phyloP scores from a whole-genome alignment of 2,329 filamentous ascomycete species.

The Talaromyces sp. region DNA sequence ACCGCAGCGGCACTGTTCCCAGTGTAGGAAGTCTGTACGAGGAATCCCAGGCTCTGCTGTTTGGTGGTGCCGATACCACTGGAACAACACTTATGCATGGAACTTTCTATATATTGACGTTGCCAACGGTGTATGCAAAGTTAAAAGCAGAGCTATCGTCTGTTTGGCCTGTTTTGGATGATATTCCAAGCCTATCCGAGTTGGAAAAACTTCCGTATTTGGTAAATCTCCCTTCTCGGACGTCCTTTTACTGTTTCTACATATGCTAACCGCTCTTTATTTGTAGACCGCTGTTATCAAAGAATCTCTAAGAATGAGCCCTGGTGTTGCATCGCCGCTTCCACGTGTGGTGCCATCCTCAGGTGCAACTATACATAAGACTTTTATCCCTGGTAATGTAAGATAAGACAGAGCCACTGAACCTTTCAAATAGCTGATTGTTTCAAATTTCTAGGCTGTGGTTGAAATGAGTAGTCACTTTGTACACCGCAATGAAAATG shows the following conservation, averaged over 20 bases:
- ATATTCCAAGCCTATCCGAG: conserved; percentile 8
- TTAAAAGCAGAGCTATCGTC: conserved; percentile 17
- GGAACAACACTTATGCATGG: conserved; percentile 31
- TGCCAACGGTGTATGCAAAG: conserved; percentile 14
- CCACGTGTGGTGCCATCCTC: conserved; percentile 20
- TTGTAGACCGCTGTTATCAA: conserved; percentile 32
- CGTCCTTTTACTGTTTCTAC: neutral
- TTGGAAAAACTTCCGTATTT: conserved; percentile 31
- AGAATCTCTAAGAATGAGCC: conserved; percentile 32
- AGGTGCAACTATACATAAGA: conserved; percentile 16
- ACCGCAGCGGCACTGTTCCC: conserved; percentile 26
- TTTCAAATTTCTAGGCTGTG: conserved; percentile 14
- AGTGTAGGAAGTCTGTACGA: conserved; percentile 33
- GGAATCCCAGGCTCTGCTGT: conserved; percentile 42
- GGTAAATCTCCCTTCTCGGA: neutral
- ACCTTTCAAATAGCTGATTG: neutral
- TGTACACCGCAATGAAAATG: conserved; percentile 20
- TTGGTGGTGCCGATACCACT: conserved; percentile 42
- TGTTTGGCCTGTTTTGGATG: conserved; percentile 16
- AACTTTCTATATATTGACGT: conserved; percentile 26
- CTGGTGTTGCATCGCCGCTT: conserved; percentile 20
- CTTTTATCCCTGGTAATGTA: conserved; percentile 18
- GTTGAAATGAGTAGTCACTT: conserved; percentile 21
- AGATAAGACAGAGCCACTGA: conserved; percentile 5
- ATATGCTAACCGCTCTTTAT: neutral